These are phyloP conservation scores for Amylocystis lapponica DNA, from an alignment of 768 basidiomycete genomes.

Conservation along the genomic window DNA sequence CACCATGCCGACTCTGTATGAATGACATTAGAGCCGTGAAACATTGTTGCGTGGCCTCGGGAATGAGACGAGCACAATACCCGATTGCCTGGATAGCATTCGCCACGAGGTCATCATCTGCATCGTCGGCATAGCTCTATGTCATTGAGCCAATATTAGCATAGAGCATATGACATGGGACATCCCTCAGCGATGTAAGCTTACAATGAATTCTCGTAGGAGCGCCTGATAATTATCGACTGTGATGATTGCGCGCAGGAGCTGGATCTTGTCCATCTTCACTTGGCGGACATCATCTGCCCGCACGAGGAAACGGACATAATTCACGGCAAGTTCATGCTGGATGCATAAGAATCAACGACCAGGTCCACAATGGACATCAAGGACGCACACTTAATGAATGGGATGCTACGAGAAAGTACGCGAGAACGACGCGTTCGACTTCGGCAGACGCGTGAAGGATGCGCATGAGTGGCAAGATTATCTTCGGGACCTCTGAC, in stretches of 20 bases:
- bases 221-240: slow-evolving; percentile 64
- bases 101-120: slow-evolving; percentile 63
- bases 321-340: slow-evolving; percentile 59
- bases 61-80: slow-evolving; percentile 59
- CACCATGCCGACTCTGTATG: slow-evolving; percentile 71
- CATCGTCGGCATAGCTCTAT: slow-evolving; percentile 83
- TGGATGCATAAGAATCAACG: slow-evolving; percentile 20
- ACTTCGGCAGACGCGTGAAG: slow-evolving; percentile 65
- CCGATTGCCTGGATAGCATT: slow-evolving; percentile 79
- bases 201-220: slow-evolving; percentile 79
- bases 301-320: slow-evolving; percentile 64
- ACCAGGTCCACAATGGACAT: neutral
- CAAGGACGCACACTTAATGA: slow-evolving; percentile 53
- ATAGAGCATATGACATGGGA: neutral
- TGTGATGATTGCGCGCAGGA: slow-evolving; percentile 63
- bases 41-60: slow-evolving; percentile 66
- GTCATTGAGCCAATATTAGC: neutral
- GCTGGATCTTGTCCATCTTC: slow-evolving; percentile 70
- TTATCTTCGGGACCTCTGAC: slow-evolving; percentile 48
- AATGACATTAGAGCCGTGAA: slow-evolving; percentile 71
- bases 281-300: slow-evolving; percentile 59
- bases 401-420: slow-evolving; percentile 60
- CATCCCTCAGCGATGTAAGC: slow-evolving; percentile 21
- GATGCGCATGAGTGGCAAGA: slow-evolving; percentile 70
- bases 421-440: slow-evolving; percentile 67